Evolutionary conservation across 2,329 filamentous ascomycete species (phyloP).

Genomic region (Samsoniella hepiali): DNA sequence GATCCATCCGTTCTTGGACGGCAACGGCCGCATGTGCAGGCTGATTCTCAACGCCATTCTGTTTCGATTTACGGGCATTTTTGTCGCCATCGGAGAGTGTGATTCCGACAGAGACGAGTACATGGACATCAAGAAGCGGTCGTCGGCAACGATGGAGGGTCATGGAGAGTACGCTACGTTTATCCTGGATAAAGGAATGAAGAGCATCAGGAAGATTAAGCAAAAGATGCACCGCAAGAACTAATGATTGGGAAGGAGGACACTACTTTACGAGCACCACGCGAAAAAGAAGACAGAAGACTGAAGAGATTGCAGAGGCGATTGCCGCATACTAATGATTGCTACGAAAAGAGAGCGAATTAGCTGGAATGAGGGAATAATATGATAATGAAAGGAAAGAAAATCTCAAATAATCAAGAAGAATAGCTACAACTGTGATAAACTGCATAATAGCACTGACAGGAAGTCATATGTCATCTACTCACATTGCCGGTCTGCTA

Average conservation of each 20-base stretch:
- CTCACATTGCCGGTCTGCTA: background rate
- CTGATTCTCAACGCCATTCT: slow-evolving; percentile 38
- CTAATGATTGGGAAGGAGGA: background rate
- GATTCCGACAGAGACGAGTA: slow-evolving; percentile 1
- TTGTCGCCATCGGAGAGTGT: slow-evolving; percentile 24
- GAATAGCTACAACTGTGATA: no score
- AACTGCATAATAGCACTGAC: background rate
- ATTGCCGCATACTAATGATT: no score
- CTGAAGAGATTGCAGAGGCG: no score
- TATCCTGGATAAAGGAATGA: slow-evolving; percentile 21
- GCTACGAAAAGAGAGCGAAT: no score
- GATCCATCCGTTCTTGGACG: slow-evolving; percentile 40
- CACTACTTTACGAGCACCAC: no score
- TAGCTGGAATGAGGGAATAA: background rate
- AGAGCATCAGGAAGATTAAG: slow-evolving; percentile 23
- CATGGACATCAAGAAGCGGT: slow-evolving; percentile 26
- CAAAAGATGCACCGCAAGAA: slow-evolving; percentile 23
- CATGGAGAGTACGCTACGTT: slow-evolving; percentile 30
- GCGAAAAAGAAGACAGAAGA: no score
- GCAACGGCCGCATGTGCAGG: slow-evolving; percentile 36
- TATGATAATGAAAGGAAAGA: background rate
- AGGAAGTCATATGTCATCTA: background rate
- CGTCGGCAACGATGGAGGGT: slow-evolving; percentile 24
- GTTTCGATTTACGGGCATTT: slow-evolving; percentile 28
- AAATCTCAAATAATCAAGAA: background rate